Percentiles rank a stretch among this genome's conserved stretches.
Evolutionary conservation across 208 protist species (phyloP).

Genomic region (Leishmania aethiopica): DNA sequence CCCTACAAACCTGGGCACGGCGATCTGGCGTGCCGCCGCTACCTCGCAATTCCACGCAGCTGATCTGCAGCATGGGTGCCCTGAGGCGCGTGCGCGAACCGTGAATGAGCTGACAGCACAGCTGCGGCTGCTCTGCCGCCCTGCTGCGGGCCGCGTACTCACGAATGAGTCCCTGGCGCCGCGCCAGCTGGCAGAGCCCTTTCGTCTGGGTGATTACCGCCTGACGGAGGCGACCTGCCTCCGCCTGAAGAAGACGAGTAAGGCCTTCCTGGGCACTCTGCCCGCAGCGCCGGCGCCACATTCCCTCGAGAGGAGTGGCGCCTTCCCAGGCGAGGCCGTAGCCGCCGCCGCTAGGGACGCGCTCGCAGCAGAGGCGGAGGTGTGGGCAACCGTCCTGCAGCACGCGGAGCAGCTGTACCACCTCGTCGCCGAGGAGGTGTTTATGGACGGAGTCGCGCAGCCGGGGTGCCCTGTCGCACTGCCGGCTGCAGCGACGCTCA

Average conservation of each 20-base stretch:
- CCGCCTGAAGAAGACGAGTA: conserved; percentile 44
- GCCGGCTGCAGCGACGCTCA: conserved; percentile 12
- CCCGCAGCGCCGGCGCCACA: not conserved
- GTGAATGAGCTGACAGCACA: conserved; percentile 9
- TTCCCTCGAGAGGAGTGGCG: not conserved
- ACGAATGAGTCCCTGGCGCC: conserved; percentile 56
- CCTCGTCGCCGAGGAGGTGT: conserved; percentile 46
- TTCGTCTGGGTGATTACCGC: conserved; percentile 71
- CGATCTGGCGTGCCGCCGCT: conserved; percentile 16
- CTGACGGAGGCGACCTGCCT: conserved; percentile 33
- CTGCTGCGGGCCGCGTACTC: conserved; percentile 26
- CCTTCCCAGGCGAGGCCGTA: not conserved
- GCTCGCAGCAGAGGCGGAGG: conserved; percentile 48
- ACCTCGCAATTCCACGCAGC: not conserved
- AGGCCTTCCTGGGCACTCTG: conserved; percentile 25
- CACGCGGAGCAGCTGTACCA: conserved; percentile 43
- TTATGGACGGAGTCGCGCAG: conserved; percentile 5
- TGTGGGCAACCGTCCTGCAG: conserved; percentile 47
- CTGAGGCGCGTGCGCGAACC: conserved; percentile 5
- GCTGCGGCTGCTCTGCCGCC: conserved; percentile 23
- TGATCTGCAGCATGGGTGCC: not conserved
- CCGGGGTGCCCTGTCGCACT: not conserved
- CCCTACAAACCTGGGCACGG: conserved; percentile 5
- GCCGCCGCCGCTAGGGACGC: conserved; percentile 4
- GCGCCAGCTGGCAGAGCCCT: conserved; percentile 53